Conservation (phyloP, 2,329 filamentous ascomycete genomes). For the Lasiodiplodia citricola region DNA sequence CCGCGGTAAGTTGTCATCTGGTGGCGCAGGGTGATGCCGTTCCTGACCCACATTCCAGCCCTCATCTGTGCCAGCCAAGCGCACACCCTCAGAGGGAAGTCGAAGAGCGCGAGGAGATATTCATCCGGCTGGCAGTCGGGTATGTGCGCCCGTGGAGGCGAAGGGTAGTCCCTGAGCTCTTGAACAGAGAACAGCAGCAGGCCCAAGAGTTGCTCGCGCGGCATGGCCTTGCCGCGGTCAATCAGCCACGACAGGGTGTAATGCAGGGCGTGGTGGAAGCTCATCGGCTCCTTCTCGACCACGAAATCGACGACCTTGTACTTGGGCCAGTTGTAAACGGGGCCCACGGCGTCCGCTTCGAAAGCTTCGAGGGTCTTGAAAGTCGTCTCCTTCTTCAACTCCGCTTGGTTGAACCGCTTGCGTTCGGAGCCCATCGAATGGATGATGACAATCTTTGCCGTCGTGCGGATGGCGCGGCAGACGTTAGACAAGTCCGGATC, state of each 20-base stretch:
- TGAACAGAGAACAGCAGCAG: constrained; percentile 74
- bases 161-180: constrained; percentile 69
- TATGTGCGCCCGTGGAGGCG: constrained; percentile 64
- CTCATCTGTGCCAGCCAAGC: constrained; percentile 99
- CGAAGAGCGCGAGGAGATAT: constrained; percentile 84
- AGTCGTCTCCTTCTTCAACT: constrained; percentile 83
- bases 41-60: constrained; percentile 97
- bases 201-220: constrained; percentile 67
- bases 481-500: constrained; percentile 70
- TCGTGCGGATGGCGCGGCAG: constrained; percentile 72
- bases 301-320: constrained; percentile 76
- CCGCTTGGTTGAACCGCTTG: constrained; percentile 80
- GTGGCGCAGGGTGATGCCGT: constrained; percentile 92
- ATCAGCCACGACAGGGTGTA: constrained; percentile 96
- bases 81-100: constrained; percentile 90
- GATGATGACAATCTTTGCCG: constrained; percentile 82
- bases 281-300: constrained; percentile 88
- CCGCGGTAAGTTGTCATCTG: constrained; percentile 94
- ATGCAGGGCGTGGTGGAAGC: constrained; percentile 95
- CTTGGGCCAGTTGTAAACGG: constrained; percentile 48
- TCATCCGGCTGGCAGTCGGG: constrained; percentile 71
- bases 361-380: constrained; percentile 82
- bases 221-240: constrained; percentile 81
- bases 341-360: constrained; percentile 69
- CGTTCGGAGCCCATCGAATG: constrained; percentile 91